phyloP scores from a whole-genome alignment of 2,329 filamentous ascomycete species.

The Colletotrichum viniferum region DNA sequence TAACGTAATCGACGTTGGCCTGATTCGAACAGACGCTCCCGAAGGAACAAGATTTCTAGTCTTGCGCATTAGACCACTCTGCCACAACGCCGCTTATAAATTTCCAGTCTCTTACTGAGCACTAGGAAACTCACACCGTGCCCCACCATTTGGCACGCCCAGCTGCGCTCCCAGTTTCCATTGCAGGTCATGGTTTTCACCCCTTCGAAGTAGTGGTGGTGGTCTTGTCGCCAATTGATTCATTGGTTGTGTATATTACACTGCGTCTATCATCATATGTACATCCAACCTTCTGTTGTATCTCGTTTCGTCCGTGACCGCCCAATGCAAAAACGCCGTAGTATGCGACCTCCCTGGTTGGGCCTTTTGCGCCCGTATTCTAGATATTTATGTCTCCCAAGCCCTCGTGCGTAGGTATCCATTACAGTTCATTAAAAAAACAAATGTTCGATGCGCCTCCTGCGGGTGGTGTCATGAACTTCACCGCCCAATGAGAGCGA shows the following conservation, averaged over 20 bases:
- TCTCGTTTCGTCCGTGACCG: not conserved
- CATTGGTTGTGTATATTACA: not conserved
- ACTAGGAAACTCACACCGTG: rapidly evolving
- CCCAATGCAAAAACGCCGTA: conserved; percentile 12
- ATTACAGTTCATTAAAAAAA: not conserved
- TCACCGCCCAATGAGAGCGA: conserved; percentile 16
- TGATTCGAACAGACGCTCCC: conserved; percentile 22
- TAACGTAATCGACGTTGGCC: not conserved
- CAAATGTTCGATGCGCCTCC: not conserved
- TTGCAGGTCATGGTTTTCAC: not conserved
- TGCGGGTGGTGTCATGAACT: not conserved
- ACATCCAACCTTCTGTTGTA: not conserved
- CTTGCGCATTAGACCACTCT: conserved; percentile 22
- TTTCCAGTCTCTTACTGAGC: rapidly evolving
- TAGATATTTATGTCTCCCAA: not conserved
- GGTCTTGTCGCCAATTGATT: not conserved
- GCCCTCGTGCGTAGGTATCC: not conserved
- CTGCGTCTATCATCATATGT: not conserved
- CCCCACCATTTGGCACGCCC: not conserved
- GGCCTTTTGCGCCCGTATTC: not conserved
- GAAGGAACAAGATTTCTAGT: conserved; percentile 22
- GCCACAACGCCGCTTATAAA: not conserved
- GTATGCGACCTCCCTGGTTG: not conserved
- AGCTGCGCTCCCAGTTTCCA: not conserved
- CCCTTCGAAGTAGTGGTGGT: not conserved